These are phyloP conservation scores for Alnus glutinosa DNA, from an alignment of 306 rosid genomes.

Conservation along the genomic window DNA sequence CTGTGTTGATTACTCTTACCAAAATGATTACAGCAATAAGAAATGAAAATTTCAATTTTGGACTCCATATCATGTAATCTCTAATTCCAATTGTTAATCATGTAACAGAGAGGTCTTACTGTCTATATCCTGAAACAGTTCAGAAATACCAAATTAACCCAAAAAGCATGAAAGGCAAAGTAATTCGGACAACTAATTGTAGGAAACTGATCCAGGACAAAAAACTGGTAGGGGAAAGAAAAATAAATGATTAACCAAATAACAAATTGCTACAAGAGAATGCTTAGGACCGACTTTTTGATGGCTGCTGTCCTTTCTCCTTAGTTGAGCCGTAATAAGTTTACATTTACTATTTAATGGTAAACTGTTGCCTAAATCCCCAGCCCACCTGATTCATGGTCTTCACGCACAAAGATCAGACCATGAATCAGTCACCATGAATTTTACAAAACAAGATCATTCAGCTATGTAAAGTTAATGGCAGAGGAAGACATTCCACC, in stretches of 20 bases:
- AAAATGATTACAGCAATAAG: too few relatives aligned
- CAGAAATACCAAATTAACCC: too few relatives aligned
- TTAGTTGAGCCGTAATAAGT: neutral
- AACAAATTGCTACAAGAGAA: neutral
- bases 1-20: too few relatives aligned
- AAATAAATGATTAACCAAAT: neutral
- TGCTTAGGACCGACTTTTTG: neutral
- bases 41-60: too few relatives aligned
- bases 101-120: too few relatives aligned
- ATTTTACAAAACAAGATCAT: neutral
- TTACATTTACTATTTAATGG: neutral
- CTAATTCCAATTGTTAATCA: too few relatives aligned
- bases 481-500: constrained; percentile 2
- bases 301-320: neutral
- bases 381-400: constrained; percentile 1
- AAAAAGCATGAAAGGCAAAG: too few relatives aligned
- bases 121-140: too few relatives aligned
- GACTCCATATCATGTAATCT: too few relatives aligned
- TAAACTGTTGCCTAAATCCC: neutral
- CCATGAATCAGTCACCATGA: neutral
- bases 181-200: too few relatives aligned
- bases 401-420: constrained; percentile 4
- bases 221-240: neutral
- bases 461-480: neutral
- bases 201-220: too few relatives aligned